These are phyloP conservation scores for Aspergillus novofumigatus DNA, from an alignment of 2,329 filamentous ascomycete species.

Conservation along the genomic window DNA sequence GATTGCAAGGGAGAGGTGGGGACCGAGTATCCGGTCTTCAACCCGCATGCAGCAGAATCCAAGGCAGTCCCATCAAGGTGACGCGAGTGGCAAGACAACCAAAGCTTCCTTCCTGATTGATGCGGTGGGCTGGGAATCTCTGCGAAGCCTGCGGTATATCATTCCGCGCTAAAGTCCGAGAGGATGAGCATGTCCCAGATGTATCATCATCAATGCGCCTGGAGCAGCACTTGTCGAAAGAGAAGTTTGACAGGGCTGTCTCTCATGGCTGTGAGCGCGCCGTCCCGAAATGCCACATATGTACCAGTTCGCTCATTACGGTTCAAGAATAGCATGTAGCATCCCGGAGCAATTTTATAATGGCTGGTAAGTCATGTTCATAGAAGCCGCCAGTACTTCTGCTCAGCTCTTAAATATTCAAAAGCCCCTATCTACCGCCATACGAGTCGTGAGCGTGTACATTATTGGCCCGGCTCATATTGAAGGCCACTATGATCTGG, in stretches of 20 bases:
- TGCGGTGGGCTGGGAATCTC: constrained; percentile 45
- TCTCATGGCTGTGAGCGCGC: not conserved
- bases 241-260: not conserved
- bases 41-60: constrained; percentile 29
- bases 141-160: constrained; percentile 61
- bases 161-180: constrained; percentile 50
- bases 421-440: no score
- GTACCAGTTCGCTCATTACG: no score
- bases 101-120: constrained; percentile 48
- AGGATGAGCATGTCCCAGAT: constrained; percentile 49
- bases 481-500: no score
- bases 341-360: no score
- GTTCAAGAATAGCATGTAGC: no score
- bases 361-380: no score
- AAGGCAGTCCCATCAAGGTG: constrained; percentile 24
- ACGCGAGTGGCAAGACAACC: constrained; percentile 23
- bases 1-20: constrained; percentile 48
- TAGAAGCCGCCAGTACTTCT: no score
- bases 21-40: constrained; percentile 50
- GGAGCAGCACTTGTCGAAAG: not conserved
- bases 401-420: no score
- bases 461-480: no score
- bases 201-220: constrained; percentile 18
- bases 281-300: not conserved
- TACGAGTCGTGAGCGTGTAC: no score